Percentiles rank a stretch among this genome's conserved stretches.
Evolutionary conservation across 169 alveolate species (phyloP).

Genomic region (Babesia divergens): DNA sequence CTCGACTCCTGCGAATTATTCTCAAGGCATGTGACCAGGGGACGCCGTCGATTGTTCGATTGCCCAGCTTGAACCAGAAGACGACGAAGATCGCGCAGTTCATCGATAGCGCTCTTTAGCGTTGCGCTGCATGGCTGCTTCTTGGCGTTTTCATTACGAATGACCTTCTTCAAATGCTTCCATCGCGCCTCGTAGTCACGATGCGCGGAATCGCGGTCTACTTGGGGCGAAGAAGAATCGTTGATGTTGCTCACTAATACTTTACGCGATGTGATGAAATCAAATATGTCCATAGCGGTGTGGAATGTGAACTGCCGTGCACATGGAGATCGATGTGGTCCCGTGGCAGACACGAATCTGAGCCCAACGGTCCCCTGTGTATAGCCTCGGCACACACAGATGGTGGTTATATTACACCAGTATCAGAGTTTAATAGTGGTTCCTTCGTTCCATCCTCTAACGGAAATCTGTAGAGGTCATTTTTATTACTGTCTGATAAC

Average conservation of each 20-base stretch:
- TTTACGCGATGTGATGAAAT: slow-evolving; percentile 19
- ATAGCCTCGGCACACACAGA: no score
- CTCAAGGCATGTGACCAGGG: neutral
- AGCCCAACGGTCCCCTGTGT: no score
- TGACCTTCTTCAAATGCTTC: slow-evolving; percentile 16
- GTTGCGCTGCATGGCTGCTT: slow-evolving; percentile 7
- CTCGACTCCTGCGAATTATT: neutral
- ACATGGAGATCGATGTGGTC: no score
- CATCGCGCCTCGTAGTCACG: slow-evolving; percentile 7
- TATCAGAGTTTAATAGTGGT: no score
- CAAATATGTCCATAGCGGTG: slow-evolving; percentile 21
- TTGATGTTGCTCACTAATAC: neutral
- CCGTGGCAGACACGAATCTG: no score
- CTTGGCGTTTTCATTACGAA: slow-evolving; percentile 19
- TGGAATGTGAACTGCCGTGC: neutral
- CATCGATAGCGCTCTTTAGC: slow-evolving; percentile 18
- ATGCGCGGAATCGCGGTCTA: neutral
- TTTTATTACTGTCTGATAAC: slow-evolving; percentile 6
- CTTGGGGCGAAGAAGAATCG: neutral
- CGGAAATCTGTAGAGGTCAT: neutral
- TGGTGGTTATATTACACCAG: no score
- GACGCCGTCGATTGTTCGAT: neutral
- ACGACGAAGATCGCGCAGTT: slow-evolving; percentile 7
- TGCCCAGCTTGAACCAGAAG: neutral
- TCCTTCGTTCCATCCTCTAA: neutral